Base-by-base conservation (phyloP, 1,139 yeast genomes). In the Yamadazyma sp. region DNA sequence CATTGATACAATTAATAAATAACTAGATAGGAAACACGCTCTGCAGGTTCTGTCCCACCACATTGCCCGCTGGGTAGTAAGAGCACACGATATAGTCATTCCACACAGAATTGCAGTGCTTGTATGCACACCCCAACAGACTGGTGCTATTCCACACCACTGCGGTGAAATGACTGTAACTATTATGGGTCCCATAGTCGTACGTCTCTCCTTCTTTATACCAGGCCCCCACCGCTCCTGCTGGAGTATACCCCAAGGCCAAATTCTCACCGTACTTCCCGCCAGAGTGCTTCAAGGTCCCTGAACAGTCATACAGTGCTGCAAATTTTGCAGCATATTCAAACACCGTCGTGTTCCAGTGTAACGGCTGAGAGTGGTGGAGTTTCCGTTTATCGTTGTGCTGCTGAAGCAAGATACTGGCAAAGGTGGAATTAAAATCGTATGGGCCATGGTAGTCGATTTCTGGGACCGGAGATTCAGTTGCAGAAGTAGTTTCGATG, bases 21-120 rank as follows among this genome's bases (percentile, higher is more conserved):
- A n/a, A n/a, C n/a, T n/a, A n/a, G n/a, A 31, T 16, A 12, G 61
- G 64, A 41, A 64, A 57, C 3, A 66, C 67, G 42, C 66, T 66
- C 24, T 40, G 34, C 4, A 44, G 29, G 7, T 52, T 52, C 3
- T 47, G 39, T 0, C 74, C 79, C 37, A 74, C 61, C 26, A 75
- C 61, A 60, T 83, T 83, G 37, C 90, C 90, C 22, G 77, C 71
- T n/a, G 78, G 73, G 47, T 66, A 59, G 58, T 82, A 82, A 34
- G 77, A 72, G 61, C 88, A 82, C 25, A 80, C 71, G 39, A 80
- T 65, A 59, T 80, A 82, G 38, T 64, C 61, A 18, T 79, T 78
- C 72, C 77, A 76, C 38, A 61, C 64, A 20, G 61, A 51, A 43
- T 70, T 71, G 39, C 76, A 70, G 41, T 59, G 55, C 50, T 62